Evolutionary conservation across 306 rosid species (phyloP).

Genomic region (Glycyrrhiza uralensis): DNA sequence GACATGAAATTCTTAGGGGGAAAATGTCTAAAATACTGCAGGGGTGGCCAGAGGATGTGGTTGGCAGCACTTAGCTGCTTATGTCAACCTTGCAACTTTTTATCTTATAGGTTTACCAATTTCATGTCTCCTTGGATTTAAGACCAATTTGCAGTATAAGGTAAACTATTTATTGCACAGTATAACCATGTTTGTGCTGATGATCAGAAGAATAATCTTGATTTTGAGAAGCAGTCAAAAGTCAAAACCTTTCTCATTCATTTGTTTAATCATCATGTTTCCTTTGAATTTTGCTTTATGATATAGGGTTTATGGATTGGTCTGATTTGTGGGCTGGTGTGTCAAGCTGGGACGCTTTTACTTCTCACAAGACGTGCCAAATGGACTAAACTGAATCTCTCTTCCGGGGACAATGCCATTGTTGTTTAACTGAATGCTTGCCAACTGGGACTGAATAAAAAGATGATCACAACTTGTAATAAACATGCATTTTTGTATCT

Average conservation of each 20-base stretch:
- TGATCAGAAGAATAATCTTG: not conserved
- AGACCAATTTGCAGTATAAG: constrained; percentile 49
- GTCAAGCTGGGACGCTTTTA: constrained; percentile 52
- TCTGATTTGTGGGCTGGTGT: constrained; percentile 57
- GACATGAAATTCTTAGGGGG: not conserved
- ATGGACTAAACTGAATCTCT: constrained; percentile 43
- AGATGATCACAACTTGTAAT: not conserved
- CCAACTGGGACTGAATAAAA: no score
- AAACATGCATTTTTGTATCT: not conserved
- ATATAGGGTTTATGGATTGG: constrained; percentile 88
- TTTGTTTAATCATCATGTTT: not conserved
- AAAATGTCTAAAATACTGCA: constrained; percentile 26
- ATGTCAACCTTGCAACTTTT: constrained; percentile 59
- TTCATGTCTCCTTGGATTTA: constrained; percentile 58
- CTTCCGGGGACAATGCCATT: not conserved
- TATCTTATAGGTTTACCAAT: constrained; percentile 69
- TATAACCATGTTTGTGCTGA: not conserved
- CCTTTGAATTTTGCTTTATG: not conserved
- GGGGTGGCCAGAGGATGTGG: constrained; percentile 91
- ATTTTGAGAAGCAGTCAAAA: not conserved
- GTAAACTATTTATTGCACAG: constrained; percentile 29
- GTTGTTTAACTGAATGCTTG: not conserved
- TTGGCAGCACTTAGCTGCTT: constrained; percentile 67
- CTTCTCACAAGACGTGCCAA: constrained; percentile 32
- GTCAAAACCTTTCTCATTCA: not conserved